phyloP scores from a whole-genome alignment of 805 yeast genomes.

The Yarrowia bubula region DNA sequence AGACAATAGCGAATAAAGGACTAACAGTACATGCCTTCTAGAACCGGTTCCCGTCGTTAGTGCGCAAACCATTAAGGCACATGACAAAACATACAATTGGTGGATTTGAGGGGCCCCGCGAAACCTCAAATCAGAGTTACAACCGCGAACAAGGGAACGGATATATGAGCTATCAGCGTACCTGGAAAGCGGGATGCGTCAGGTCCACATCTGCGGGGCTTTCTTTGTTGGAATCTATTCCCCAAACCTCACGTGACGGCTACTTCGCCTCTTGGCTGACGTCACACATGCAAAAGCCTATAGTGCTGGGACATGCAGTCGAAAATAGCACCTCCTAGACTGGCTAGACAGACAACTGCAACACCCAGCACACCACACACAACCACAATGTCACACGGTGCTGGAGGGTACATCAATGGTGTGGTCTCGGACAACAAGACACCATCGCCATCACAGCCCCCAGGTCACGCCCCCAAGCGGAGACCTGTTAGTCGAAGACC shows the following conservation, averaged over 20 bases:
- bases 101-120: too few relatives aligned
- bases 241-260: background rate
- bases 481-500: conserved; percentile 31
- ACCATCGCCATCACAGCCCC: conserved; percentile 29
- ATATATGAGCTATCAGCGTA: too few relatives aligned
- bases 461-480: conserved; percentile 28
- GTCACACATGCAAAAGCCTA: conserved; percentile 24
- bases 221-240: too few relatives aligned
- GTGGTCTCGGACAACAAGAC: conserved; percentile 19
- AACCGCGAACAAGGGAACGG: too few relatives aligned
- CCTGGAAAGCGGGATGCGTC: background rate
- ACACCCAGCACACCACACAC: background rate
- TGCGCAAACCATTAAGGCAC: background rate
- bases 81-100: background rate
- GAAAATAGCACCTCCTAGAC: conserved; percentile 11
- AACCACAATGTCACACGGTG: conserved; percentile 16
- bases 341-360: background rate
- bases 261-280: background rate
- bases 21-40: background rate
- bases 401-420: conserved; percentile 25
- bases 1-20: too few relatives aligned
- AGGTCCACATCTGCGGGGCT: background rate
- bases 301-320: conserved; percentile 12
- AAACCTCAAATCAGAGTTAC: too few relatives aligned
- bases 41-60: background rate